These are phyloP conservation scores for Conticribra weissflogii DNA, from an alignment of 108 stramenopile genomes.

Conservation along the genomic window DNA sequence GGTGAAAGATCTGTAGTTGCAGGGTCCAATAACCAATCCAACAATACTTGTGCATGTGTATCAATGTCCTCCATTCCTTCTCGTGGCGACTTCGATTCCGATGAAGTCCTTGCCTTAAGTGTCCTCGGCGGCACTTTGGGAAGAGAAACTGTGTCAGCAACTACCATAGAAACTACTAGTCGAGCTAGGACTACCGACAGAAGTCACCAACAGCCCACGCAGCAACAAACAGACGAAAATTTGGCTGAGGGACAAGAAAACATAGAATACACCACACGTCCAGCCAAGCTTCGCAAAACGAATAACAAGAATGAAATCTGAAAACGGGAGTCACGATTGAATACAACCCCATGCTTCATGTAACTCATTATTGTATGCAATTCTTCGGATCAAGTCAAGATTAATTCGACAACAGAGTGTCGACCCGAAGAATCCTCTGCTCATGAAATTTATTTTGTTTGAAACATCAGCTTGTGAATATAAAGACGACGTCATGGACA, in stretches of 20 bases:
- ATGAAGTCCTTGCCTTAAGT: slow-evolving; percentile 41
- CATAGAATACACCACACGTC: too few species aligned
- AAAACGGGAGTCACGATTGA: too few species aligned
- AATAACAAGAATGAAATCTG: too few species aligned
- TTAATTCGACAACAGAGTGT: slow-evolving; percentile 11
- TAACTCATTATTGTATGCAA: too few species aligned
- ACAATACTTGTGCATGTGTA: slow-evolving; percentile 14
- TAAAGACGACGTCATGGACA: neutral
- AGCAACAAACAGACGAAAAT: neutral
- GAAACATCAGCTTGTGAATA: neutral
- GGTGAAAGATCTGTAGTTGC: neutral
- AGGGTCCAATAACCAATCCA: neutral
- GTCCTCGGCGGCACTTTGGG: slow-evolving; percentile 25
- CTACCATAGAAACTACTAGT: too few species aligned
- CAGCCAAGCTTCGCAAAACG: too few species aligned
- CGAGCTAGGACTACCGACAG: slow-evolving; percentile 1
- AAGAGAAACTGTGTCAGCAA: too few species aligned
- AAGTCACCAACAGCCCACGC: slow-evolving; percentile 19
- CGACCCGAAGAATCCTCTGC: slow-evolving; percentile 4
- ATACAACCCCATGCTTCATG: slow-evolving; percentile 8
- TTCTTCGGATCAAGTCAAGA: too few species aligned
- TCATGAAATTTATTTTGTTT: neutral
- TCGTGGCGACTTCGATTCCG: slow-evolving; percentile 39
- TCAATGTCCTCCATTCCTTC: slow-evolving; percentile 38
- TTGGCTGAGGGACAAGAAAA: neutral